Evolutionary conservation across 2,329 filamentous ascomycete species (phyloP), one percentile per base, ranked within the genome.

Genomic region (Zymoseptoria pseudotritici): DNA sequence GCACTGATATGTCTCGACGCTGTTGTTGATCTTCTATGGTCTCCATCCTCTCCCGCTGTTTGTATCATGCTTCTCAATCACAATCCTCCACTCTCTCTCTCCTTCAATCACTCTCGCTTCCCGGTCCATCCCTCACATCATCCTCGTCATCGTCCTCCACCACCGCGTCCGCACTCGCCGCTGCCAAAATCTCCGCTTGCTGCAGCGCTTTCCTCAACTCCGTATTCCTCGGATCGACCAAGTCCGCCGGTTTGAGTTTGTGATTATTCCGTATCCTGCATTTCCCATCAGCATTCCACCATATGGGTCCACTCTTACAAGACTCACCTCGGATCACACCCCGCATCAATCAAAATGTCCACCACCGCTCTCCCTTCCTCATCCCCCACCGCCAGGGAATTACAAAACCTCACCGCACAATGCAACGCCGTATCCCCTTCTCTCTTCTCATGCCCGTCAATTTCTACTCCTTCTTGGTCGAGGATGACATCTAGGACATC

Each of bases 391-490:
- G 82, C 80, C 69, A 89, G 82, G 58, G 77, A 76, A 80, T 92
- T 92, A 77, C 88, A 83, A 81, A 85, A 93, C 70, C 87, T 83
- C 67, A 94, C 85, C 58, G 86, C 89, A 71, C 84, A 84, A 80
- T 95, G 90, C 61, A 95, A 81, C 29, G 89, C 89, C 2, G 89
- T 92, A 75, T 94, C 89, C 63, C 83, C 82, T 61, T 93, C 88
- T 70, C 82, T 73, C 67, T 83, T 83, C 77, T 86, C 88, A 69
- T 86, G 70, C 58, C 89, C 88, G 77, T 95, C 90, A 77, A 91
- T 93, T 77, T 94, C 90, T 74, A 95, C 87, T 67, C 87, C 85
- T 66, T 88, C 86, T 74, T 93, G 89, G 79, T 94, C 89, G 66
- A 94, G 86, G 59, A 95, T 85, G 69, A 85, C 76, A 77, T 95